Evolutionary conservation across 2,329 filamentous ascomycete genomes (phyloP), one percentile per base, ranked within the genome.

Genomic region (Elsinoe arachidis): DNA sequence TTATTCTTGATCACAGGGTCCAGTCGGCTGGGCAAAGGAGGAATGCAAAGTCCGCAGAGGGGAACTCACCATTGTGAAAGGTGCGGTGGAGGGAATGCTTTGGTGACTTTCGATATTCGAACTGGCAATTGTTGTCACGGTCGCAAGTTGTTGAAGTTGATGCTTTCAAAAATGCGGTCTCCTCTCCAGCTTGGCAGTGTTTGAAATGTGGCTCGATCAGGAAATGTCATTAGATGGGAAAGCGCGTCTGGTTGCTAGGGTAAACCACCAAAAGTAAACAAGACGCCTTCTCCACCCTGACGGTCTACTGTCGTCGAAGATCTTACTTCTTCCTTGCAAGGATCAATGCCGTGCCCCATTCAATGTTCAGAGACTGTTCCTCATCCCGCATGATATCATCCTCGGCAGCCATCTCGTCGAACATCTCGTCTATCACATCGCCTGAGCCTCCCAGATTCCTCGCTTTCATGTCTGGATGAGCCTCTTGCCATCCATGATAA

Each of bases 371-470:
- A 63, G 80, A 73, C 44, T 76, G 69, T 53, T 66, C 63, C 52
- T 70, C 69, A 9, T 83, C 75, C 59, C 72, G 72, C 79, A 82
- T 85, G 15, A 63, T 39, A 37, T 62, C 75, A 61, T 82, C 80
- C n/a, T 70, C 73, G 55, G 74, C 72, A 3, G 80, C 67, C 64
- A 86, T 80, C 59, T 74, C 73, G 58, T 84, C 80, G 70, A 84
- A 81, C 72, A 85, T 74, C 60, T 78, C 66, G 69, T 86, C 84
- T n/a, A 82, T 72, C 41, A 86, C 65, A 68, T 87, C 84, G 1
- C 82, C 82, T 6, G 72, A 61, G 1, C 82, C 83, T 5, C 81
- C 83, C 21, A 79, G 76, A 3, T 69, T 74, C 63, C 75, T 72
- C 56, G 74, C 75, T 67, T 73, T 77, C 37, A 63, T 65, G 38